Percentiles rank a stretch among this genome's conserved stretches.
phyloP scores from a whole-genome alignment of 495 filamentous ascomycete genomes.

The Cetradonia linearis region DNA sequence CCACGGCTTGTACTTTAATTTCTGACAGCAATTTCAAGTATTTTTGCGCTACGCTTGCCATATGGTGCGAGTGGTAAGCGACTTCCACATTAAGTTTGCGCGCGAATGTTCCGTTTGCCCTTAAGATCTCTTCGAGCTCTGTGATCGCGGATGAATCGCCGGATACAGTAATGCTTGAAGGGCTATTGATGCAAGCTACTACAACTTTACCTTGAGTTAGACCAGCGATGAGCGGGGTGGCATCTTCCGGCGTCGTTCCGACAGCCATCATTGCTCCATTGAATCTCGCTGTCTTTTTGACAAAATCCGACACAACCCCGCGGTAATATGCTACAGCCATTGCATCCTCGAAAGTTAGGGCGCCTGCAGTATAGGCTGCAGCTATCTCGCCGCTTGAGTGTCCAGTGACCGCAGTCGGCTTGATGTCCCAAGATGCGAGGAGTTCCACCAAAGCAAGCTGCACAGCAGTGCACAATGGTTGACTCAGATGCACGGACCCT shows the following conservation, averaged over 20 bases:
- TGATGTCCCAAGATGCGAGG: constrained; percentile 20
- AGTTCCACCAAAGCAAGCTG: constrained; percentile 24
- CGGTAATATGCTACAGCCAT: constrained; percentile 29
- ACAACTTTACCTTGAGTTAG: background rate
- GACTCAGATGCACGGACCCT: constrained; percentile 8
- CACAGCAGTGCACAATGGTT: constrained; percentile 17
- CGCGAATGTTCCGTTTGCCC: constrained; percentile 34
- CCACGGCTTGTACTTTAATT: background rate
- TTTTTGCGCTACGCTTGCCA: background rate
- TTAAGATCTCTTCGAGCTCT: constrained; percentile 31
- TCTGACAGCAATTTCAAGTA: background rate
- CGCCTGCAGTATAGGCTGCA: constrained; percentile 27
- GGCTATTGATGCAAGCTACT: constrained; percentile 2
- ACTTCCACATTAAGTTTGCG: constrained; percentile 35
- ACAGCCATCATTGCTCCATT: constrained; percentile 6
- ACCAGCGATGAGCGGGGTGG: background rate
- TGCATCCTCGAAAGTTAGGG: constrained; percentile 5
- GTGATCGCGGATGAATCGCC: constrained; percentile 38
- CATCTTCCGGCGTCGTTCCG: background rate
- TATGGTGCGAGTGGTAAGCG: constrained; percentile 49
- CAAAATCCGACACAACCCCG: constrained; percentile 20
- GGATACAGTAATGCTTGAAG: constrained; percentile 31
- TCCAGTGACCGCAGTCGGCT: constrained; percentile 24
- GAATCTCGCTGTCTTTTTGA: background rate
- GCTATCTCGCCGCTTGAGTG: constrained; percentile 37